Evolutionary conservation across 345 rosid genomes (phyloP), one percentile per base, ranked within the genome.

Genomic region (Hevea brasiliensis): DNA sequence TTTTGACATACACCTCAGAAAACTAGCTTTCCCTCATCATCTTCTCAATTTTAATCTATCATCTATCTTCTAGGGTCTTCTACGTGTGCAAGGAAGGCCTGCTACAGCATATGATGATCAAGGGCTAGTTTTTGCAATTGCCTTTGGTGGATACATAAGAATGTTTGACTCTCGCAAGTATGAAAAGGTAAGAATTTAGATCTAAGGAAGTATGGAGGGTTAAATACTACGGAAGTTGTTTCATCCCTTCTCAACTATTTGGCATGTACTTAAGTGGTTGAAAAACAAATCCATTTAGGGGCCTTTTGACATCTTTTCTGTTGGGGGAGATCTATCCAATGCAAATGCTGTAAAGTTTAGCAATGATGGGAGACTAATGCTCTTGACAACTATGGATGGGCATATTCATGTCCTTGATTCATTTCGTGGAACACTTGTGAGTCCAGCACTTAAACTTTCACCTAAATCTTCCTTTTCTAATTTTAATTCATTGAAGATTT

Each of bases 91-190:
- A 83, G 99, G 96, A 78, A 85, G 99, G 86, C 99, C 99, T 79
- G 97, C 99, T 73, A 84, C 92, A 51, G 87, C 96, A 67, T 92
- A 95, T 83, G 99, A 95, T 87, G 97, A 95, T 73, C 99, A 91
- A 71, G 99, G 99, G 50, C 76, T 89, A 70, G 89, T 92, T 61
- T 92, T 95, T 87, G 90, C 98, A 27, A 76, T 91, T 83, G 96
- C 98, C 63, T 92, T 89, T 84, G 99, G 99, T 80, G 97, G 99
- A 72, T 87, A 74, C 83, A 83, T 95, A 32, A 85, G 97, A 84
- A 86, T 92, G 98, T 92, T 95, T 80, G 99, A 92, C 83, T 84
- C 94, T 77, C 93, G 97, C 71, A 91, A 87, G 80, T 89, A 81
- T 85, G 98, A 92, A 81, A 95, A 95, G 98, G 99, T 89, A 72